phyloP scores from a whole-genome alignment of 192 early-diverging fungal species.

The Tieghemiomyces parasiticus region DNA sequence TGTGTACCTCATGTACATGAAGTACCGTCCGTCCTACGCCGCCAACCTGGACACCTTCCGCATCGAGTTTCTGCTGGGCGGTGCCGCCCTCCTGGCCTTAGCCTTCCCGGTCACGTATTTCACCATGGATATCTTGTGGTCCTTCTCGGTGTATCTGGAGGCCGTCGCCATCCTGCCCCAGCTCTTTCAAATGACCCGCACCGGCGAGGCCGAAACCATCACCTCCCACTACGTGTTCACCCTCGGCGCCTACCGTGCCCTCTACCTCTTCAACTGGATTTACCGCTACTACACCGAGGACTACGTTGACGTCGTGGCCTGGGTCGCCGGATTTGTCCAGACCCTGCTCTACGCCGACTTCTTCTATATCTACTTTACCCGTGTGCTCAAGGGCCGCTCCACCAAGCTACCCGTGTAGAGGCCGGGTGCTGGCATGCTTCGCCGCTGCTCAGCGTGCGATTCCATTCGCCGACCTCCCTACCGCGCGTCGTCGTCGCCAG shows the following conservation, averaged over 20 bases:
- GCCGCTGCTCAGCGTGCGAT: background rate
- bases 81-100: slow-evolving; percentile 49
- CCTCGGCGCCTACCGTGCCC: slow-evolving; percentile 75
- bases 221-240: slow-evolving; percentile 99
- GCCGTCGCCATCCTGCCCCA: slow-evolving; percentile 96
- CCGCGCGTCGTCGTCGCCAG: background rate
- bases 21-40: slow-evolving; percentile 86
- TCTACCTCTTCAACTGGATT: slow-evolving; percentile 92
- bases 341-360: slow-evolving; percentile 95
- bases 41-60: slow-evolving; percentile 81
- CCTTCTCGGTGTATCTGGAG: slow-evolving; percentile 95
- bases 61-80: slow-evolving; percentile 69
- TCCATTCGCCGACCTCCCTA: background rate
- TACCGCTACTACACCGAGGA: slow-evolving; percentile 68
- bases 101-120: slow-evolving; percentile 58
- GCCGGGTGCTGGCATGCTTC: too few species aligned
- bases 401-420: slow-evolving; percentile 33
- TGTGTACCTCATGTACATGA: slow-evolving; percentile 74
- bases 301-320: slow-evolving; percentile 72
- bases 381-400: slow-evolving; percentile 26
- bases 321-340: slow-evolving; percentile 83
- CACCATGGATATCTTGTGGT: slow-evolving; percentile 72
- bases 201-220: slow-evolving; percentile 98
- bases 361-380: slow-evolving; percentile 89
- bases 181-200: slow-evolving; percentile 91